Conservation (phyloP, 2,329 filamentous ascomycete species). For the Macrophomina pseudophaseolina region DNA sequence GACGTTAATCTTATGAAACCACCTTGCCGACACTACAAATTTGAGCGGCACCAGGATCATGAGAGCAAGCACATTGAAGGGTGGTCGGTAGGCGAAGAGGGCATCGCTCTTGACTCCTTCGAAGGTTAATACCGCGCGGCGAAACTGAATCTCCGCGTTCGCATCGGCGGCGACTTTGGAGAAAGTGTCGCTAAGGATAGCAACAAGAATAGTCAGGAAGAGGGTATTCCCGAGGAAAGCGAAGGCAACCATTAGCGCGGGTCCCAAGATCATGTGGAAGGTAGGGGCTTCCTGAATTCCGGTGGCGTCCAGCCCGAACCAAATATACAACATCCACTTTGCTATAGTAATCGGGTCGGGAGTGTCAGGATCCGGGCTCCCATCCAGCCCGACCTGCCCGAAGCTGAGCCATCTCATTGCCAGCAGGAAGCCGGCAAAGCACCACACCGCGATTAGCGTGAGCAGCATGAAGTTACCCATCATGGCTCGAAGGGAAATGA, state of each 20-base stretch:
- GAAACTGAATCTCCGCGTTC: conserved; percentile 82
- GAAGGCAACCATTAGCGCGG: conserved; percentile 80
- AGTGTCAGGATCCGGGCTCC: conserved; percentile 23
- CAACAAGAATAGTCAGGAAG: conserved; percentile 87
- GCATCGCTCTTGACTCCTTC: conserved; percentile 86
- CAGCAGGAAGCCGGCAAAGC: conserved; percentile 80
- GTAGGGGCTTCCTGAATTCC: conserved; percentile 64
- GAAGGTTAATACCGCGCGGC: conserved; percentile 78
- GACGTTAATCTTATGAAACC: conserved; percentile 92
- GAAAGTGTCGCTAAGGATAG: conserved; percentile 85
- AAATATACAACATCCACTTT: conserved; percentile 94
- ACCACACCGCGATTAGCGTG: conserved; percentile 78
- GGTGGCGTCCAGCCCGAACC: conserved; percentile 81
- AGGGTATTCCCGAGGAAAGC: conserved; percentile 86
- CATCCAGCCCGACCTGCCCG: conserved; percentile 33
- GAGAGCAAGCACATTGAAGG: conserved; percentile 81
- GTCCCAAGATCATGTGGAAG: conserved; percentile 81
- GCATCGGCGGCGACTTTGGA: conserved; percentile 77
- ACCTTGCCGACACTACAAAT: conserved; percentile 76
- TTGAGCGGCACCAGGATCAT: conserved; percentile 77
- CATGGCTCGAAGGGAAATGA: conserved; percentile 81
- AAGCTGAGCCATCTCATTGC: conserved; percentile 77
- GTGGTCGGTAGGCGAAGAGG: conserved; percentile 80
- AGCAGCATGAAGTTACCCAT: conserved; percentile 84
- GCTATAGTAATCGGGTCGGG: conserved; percentile 65